Conservation (phyloP, 768 basidiomycete genomes). For the Leccinum ochraceum region DNA sequence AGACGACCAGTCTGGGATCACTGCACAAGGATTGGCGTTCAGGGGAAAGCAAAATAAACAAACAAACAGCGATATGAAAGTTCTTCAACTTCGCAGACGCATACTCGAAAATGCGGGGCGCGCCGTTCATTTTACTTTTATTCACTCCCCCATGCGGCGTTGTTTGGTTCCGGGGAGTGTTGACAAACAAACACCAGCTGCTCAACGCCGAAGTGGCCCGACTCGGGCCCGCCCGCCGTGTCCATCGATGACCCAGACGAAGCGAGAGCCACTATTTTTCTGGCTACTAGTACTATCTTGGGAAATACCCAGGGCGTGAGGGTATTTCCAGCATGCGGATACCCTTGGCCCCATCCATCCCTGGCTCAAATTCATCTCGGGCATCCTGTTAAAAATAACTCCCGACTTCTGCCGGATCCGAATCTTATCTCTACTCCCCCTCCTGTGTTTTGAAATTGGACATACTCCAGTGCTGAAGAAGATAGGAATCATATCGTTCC, state of each 20-base stretch:
- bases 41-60: background rate
- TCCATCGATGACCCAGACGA: background rate
- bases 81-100: conserved; percentile 12
- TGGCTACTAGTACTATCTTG: background rate
- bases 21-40: conserved; percentile 17
- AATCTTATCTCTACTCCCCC: conserved; percentile 24
- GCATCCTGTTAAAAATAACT: conserved; percentile 7
- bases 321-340: conserved; percentile 2
- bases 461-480: conserved; percentile 12
- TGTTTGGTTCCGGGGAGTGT: conserved; percentile 18
- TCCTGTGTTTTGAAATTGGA: conserved; percentile 17
- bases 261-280: background rate
- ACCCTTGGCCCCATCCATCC: conserved; percentile 25
- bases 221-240: background rate
- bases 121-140: background rate
- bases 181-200: conserved; percentile 12
- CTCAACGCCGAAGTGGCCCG: background rate
- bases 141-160: conserved; percentile 9
- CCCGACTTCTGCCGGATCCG: conserved; percentile 19
- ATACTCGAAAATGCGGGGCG: conserved; percentile 5
- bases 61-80: conserved; percentile 6
- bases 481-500: conserved; percentile 17
- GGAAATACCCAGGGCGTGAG: background rate
- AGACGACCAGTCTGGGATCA: conserved; percentile 9
- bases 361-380: background rate